phyloP scores from a whole-genome alignment of 2,329 filamentous ascomycete genomes.

The Aspergillus sp. region DNA sequence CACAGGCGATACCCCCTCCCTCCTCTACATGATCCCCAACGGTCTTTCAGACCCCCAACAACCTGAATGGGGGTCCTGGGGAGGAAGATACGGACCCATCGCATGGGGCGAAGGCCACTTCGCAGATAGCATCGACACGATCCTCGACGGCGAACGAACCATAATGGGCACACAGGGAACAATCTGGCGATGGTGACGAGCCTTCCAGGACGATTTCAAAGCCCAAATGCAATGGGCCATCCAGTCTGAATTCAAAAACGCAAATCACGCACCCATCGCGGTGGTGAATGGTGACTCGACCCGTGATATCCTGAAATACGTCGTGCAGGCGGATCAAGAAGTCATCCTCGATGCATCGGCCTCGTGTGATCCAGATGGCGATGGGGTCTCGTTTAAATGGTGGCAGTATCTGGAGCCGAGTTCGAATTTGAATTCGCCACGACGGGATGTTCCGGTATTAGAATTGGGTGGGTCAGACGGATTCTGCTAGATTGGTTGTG shows the following conservation, averaged over 20 bases:
- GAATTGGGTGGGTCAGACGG: background rate
- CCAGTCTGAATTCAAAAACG: constrained; percentile 3
- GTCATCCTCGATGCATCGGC: constrained; percentile 1
- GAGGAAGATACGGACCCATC: constrained; percentile 32
- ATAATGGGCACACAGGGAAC: constrained; percentile 35
- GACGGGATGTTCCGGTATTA: constrained; percentile 1
- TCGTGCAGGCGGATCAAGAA: background rate
- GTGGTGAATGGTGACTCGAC: constrained; percentile 3
- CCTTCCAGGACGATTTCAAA: constrained; percentile 48
- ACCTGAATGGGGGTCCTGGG: constrained; percentile 41
- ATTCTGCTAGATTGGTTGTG: too few relatives aligned
- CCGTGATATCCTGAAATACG: background rate
- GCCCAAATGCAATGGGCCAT: constrained; percentile 45
- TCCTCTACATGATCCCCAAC: constrained; percentile 40
- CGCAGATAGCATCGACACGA: constrained; percentile 23
- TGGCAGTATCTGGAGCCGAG: constrained; percentile 6
- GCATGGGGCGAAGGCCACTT: background rate
- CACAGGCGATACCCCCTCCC: constrained; percentile 38
- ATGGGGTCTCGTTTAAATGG: constrained; percentile 3
- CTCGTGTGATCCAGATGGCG: constrained; percentile 1
- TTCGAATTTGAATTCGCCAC: constrained; percentile 1
- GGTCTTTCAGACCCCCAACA: constrained; percentile 34
- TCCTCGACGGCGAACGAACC: background rate
- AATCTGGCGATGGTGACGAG: constrained; percentile 49
- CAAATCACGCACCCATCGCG: constrained; percentile 10